Evolutionary conservation across 2,329 filamentous ascomycete genomes (phyloP).

Genomic region (Sporothrix globosa): DNA sequence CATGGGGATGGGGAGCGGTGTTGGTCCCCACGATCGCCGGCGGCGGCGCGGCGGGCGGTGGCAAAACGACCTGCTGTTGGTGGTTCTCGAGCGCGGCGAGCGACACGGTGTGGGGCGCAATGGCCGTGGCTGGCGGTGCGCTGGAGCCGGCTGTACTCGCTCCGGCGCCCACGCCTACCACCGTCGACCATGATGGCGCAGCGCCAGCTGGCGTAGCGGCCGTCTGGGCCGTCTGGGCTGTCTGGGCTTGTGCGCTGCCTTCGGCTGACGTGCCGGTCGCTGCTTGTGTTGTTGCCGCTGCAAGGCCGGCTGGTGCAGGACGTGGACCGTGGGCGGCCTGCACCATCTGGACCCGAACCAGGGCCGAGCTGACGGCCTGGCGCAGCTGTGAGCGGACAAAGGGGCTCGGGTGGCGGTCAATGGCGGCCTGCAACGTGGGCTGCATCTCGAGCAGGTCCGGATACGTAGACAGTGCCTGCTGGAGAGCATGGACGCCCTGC

Average conservation of each 20-base stretch:
- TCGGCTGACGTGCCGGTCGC: neutral
- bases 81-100: neutral
- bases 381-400: constrained; percentile 54
- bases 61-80: neutral
- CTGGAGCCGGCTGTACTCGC: neutral
- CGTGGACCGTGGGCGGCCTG: constrained; percentile 42
- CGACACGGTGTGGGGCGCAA: constrained; percentile 13
- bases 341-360: constrained; percentile 52
- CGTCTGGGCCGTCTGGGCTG: neutral
- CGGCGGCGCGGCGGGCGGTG: constrained; percentile 5
- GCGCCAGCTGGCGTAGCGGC: neutral
- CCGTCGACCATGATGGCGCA: neutral
- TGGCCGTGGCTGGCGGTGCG: neutral
- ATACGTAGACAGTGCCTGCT: constrained; percentile 51
- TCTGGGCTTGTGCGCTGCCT: neutral
- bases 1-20: neutral
- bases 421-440: constrained; percentile 54
- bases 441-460: constrained; percentile 55
- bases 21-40: neutral
- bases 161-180: too few relatives aligned
- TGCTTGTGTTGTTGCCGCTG: neutral
- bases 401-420: constrained; percentile 56
- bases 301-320: neutral
- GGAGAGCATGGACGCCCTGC: constrained; percentile 53
- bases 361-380: constrained; percentile 52